Evolutionary conservation across 306 rosid species (phyloP).

Genomic region (Ormosia emarginata): DNA sequence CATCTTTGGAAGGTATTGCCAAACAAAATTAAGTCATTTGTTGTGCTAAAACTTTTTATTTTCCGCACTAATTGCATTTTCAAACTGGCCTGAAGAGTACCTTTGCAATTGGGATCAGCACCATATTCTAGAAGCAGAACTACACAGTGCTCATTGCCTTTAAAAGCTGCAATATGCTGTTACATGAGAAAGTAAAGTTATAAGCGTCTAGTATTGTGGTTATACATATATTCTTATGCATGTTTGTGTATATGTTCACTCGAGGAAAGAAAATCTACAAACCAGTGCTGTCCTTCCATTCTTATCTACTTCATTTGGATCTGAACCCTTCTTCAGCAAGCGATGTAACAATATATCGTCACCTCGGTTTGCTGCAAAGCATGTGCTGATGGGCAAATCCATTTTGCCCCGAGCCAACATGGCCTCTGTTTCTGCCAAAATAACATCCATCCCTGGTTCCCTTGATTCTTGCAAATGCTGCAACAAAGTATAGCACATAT

Average conservation of each 20-base stretch:
- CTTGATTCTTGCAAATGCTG: conserved; percentile 46
- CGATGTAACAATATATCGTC: conserved; percentile 49
- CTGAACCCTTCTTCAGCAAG: conserved; percentile 52
- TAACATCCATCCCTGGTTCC: conserved; percentile 39
- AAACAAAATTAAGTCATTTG: neutral
- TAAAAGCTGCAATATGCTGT: conserved; percentile 71
- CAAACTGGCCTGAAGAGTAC: conserved; percentile 23
- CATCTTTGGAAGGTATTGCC: neutral
- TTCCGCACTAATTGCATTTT: neutral
- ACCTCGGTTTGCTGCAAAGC: conserved; percentile 61
- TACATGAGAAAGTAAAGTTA: conserved; percentile 2
- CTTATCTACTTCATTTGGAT: conserved; percentile 62
- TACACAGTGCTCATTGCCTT: conserved; percentile 49
- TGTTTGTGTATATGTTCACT: neutral
- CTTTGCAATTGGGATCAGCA: conserved; percentile 60
- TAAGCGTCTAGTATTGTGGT: neutral
- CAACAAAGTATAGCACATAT: neutral
- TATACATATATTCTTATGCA: neutral
- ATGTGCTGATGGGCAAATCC: conserved; percentile 57
- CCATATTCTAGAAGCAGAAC: conserved; percentile 55
- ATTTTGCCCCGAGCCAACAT: conserved; percentile 57
- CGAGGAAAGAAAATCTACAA: conserved; percentile 8
- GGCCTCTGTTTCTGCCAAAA: conserved; percentile 51
- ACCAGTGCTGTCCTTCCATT: conserved; percentile 66
- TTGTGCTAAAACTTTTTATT: neutral